Conservation (phyloP, 1,284 basidiomycete genomes). For the Cutaneotrichosporon spelunceum region DNA sequence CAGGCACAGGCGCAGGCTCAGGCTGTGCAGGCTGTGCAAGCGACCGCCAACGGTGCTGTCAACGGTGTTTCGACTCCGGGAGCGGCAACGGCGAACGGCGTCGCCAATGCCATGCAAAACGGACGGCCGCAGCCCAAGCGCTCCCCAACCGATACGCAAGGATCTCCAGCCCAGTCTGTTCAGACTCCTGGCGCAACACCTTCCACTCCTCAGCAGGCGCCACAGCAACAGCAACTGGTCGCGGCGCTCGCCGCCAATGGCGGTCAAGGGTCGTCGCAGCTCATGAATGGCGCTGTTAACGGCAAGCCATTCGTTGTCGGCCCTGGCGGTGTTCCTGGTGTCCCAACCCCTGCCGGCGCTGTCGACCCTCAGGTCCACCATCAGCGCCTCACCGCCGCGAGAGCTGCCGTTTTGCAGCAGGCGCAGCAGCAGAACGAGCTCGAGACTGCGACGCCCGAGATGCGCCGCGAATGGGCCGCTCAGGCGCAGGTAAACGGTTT, state of each 20-base stretch:
- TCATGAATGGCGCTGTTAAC: conserved; percentile 31
- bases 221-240: conserved; percentile 21
- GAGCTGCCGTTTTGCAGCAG: conserved; percentile 17
- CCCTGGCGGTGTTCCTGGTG: conserved; percentile 18
- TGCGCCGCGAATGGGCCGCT: conserved; percentile 25
- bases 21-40: conserved; percentile 17
- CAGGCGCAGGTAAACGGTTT: conserved; percentile 29
- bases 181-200: conserved; percentile 9
- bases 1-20: conserved; percentile 16
- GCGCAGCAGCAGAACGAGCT: conserved; percentile 17
- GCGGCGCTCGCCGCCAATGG: conserved; percentile 13
- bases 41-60: conserved; percentile 8
- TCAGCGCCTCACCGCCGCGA: conserved; percentile 22
- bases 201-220: conserved; percentile 21
- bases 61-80: conserved; percentile 14
- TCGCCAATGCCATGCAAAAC: conserved; percentile 20
- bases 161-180: conserved; percentile 8
- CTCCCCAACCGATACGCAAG: conserved; percentile 10
- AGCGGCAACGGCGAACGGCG: conserved; percentile 20
- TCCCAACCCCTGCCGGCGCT: conserved; percentile 19
- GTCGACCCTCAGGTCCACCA: conserved; percentile 25
- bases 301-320: conserved; percentile 30
- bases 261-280: conserved; percentile 25
- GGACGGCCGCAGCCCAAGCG: conserved; percentile 15
- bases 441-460: conserved; percentile 28